Evolutionary conservation across 306 rosid genomes (phyloP).

Genomic region (Adenanthera pavonina): DNA sequence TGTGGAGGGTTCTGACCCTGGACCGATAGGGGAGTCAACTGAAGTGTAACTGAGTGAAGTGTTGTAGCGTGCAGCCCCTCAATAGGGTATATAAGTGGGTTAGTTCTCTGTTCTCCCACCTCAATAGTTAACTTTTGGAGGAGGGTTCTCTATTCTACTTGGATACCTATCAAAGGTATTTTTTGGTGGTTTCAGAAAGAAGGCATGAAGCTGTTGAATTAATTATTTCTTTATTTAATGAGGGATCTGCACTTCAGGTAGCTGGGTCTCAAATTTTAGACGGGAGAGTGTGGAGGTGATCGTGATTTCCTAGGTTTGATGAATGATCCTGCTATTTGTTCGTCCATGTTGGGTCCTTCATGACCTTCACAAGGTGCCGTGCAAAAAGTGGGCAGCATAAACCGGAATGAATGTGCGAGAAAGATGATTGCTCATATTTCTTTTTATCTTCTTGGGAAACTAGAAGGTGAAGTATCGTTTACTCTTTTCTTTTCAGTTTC

Average conservation of each 20-base stretch:
- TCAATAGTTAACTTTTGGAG: no score
- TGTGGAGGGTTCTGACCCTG: no score
- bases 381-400: conserved; percentile 73
- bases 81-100: no score
- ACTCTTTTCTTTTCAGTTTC: background rate
- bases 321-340: conserved; percentile 86
- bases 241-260: conserved; percentile 57
- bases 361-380: conserved; percentile 56
- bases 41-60: no score
- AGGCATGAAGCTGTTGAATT: conserved; percentile 11
- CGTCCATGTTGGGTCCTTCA: conserved; percentile 92
- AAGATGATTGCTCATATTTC: conserved; percentile 94
- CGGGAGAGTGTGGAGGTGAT: conserved; percentile 84
- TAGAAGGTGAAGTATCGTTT: conserved; percentile 64
- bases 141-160: no score
- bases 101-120: no score
- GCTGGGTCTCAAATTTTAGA: conserved; percentile 91
- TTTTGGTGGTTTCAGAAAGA: conserved; percentile 13
- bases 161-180: no score
- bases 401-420: conserved; percentile 82
- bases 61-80: no score
- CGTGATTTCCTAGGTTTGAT: conserved; percentile 88
- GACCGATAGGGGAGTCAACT: no score
- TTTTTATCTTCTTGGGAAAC: conserved; percentile 83
- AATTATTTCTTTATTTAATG: conserved; percentile 26